Percentiles rank a stretch among this genome's conserved stretches.
Conservation (phyloP, 331 rosid genomes). For the Quercus phellos region DNA sequence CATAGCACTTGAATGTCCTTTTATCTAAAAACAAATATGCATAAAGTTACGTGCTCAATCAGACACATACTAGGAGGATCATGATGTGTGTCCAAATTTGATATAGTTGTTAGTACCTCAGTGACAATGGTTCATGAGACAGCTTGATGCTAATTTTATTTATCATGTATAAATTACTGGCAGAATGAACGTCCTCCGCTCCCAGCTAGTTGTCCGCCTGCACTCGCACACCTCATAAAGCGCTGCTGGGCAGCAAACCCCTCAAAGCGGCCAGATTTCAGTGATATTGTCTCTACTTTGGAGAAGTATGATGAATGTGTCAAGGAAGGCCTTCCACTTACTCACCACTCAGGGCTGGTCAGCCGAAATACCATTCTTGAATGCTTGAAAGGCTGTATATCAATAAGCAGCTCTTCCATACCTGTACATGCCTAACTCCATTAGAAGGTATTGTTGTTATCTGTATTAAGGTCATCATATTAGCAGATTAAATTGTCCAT, state of each 20-base stretch:
- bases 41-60: no score
- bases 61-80: not conserved
- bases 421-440: slow-evolving; percentile 79
- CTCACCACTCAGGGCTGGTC: slow-evolving; percentile 61
- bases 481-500: slow-evolving; percentile 16
- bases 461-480: slow-evolving; percentile 17
- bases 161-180: not conserved
- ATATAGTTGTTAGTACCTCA: not conserved
- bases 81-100: not conserved
- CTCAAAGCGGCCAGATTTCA: slow-evolving; percentile 88
- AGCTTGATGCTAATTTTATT: not conserved
- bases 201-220: slow-evolving; percentile 90
- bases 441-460: slow-evolving; percentile 25
- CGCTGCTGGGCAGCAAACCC: slow-evolving; percentile 94
- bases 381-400: slow-evolving; percentile 79
- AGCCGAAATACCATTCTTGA: slow-evolving; percentile 55
- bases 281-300: slow-evolving; percentile 67
- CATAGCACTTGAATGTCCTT: no score
- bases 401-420: slow-evolving; percentile 65
- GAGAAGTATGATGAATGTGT: slow-evolving; percentile 90
- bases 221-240: slow-evolving; percentile 82
- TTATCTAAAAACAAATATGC: no score
- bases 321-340: slow-evolving; percentile 93
- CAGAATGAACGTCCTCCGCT: slow-evolving; percentile 95
- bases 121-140: not conserved